Conservation (phyloP, 306 rosid species). For the Prunus davidiana region DNA sequence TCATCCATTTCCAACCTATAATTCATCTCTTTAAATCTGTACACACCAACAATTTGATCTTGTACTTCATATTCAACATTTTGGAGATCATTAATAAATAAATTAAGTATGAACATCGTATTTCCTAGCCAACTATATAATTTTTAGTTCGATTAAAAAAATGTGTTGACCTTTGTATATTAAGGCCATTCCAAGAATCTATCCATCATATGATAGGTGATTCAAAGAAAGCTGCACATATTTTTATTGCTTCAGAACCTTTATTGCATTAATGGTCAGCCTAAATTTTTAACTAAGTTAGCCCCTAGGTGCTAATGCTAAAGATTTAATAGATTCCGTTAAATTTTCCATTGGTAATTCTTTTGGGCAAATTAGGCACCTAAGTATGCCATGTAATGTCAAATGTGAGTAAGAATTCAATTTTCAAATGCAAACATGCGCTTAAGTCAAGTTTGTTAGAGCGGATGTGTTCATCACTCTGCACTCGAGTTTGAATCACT, state of each 20-base stretch:
- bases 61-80: no score
- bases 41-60: no score
- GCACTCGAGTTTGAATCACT: accelerated
- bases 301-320: not conserved
- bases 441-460: no score
- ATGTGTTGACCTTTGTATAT: not conserved
- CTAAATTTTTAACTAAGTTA: not conserved
- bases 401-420: no score
- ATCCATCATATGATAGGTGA: not conserved
- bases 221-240: not conserved
- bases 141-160: not conserved
- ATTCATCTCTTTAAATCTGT: no score
- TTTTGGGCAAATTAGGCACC: not conserved
- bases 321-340: not conserved
- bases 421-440: no score
- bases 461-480: accelerated
- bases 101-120: not conserved
- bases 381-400: not conserved
- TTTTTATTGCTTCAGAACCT: not conserved
- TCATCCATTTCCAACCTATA: no score
- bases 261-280: not conserved
- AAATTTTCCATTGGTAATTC: not conserved
- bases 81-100: no score
- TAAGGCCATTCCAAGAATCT: not conserved
- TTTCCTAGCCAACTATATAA: not conserved